phyloP scores from a whole-genome alignment of 352 stramenopile genomes.

The Phytophthora constricta region DNA sequence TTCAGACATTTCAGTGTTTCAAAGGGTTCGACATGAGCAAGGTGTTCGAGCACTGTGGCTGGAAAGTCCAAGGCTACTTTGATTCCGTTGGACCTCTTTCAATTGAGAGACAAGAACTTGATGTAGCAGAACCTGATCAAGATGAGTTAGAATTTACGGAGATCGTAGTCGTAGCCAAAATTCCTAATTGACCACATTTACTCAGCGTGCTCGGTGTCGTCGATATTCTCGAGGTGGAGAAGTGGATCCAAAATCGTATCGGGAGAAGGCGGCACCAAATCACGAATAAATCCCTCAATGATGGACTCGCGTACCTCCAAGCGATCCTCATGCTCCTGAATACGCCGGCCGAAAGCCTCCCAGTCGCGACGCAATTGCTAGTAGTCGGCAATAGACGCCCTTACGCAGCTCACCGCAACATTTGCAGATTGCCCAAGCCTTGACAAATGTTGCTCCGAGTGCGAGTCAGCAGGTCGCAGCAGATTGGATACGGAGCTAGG shows the following conservation, averaged over 20 bases:
- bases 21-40: constrained; percentile 13
- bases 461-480: constrained; percentile 4
- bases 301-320: constrained; percentile 1
- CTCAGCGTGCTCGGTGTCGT: constrained; percentile 16
- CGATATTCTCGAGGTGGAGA: not conserved
- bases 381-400: constrained; percentile 1
- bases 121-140: not conserved
- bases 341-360: not conserved
- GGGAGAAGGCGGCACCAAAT: not conserved
- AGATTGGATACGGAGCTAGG: constrained; percentile 8
- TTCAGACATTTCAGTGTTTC: constrained; percentile 19
- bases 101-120: not conserved
- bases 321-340: constrained; percentile 1
- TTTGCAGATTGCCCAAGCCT: constrained; percentile 2
- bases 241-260: constrained; percentile 2
- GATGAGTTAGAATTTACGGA: not conserved
- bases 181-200: not conserved
- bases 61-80: constrained; percentile 14
- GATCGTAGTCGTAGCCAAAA: not conserved
- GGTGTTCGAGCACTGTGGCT: constrained; percentile 24
- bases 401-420: constrained; percentile 17
- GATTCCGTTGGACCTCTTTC: constrained; percentile 16
- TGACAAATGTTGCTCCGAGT: not conserved
- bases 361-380: not conserved
- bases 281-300: constrained; percentile 14